These are phyloP conservation scores for Boletus patriciae DNA, from an alignment of 768 basidiomycete species.

Conservation along the genomic window DNA sequence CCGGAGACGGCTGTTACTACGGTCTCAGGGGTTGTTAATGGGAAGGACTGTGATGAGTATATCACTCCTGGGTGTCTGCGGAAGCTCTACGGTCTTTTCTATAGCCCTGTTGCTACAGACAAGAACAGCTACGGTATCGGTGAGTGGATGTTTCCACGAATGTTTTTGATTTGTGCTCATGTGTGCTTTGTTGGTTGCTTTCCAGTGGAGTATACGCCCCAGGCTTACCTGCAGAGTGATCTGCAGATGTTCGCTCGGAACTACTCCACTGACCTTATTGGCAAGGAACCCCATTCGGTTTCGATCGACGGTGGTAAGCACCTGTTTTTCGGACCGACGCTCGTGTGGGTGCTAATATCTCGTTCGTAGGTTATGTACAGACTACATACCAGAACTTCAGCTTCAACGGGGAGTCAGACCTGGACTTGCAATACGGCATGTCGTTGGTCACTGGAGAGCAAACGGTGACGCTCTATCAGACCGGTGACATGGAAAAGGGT, in stretches of 20 bases:
- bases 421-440: slow-evolving; percentile 37
- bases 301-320: slow-evolving; percentile 39
- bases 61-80: slow-evolving; percentile 35
- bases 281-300: slow-evolving; percentile 28
- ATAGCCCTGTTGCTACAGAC: slow-evolving; percentile 25
- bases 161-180: neutral
- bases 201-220: slow-evolving; percentile 37
- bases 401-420: slow-evolving; percentile 31
- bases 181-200: neutral
- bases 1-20: slow-evolving; percentile 17
- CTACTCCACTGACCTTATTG: slow-evolving; percentile 21
- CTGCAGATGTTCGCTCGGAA: slow-evolving; percentile 34
- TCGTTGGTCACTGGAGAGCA: slow-evolving; percentile 30
- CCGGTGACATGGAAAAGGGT: slow-evolving; percentile 31
- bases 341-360: neutral
- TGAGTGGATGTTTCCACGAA: slow-evolving; percentile 3
- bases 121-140: slow-evolving; percentile 38
- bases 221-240: slow-evolving; percentile 32
- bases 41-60: slow-evolving; percentile 7
- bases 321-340: neutral
- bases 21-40: slow-evolving; percentile 5
- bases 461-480: slow-evolving; percentile 34
- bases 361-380: slow-evolving; percentile 26
- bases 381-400: slow-evolving; percentile 14
- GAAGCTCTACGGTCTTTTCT: slow-evolving; percentile 26